Evolutionary conservation across 768 basidiomycete genomes (phyloP), one percentile per base, ranked within the genome.

Genomic region (Collybiopsis confluens): DNA sequence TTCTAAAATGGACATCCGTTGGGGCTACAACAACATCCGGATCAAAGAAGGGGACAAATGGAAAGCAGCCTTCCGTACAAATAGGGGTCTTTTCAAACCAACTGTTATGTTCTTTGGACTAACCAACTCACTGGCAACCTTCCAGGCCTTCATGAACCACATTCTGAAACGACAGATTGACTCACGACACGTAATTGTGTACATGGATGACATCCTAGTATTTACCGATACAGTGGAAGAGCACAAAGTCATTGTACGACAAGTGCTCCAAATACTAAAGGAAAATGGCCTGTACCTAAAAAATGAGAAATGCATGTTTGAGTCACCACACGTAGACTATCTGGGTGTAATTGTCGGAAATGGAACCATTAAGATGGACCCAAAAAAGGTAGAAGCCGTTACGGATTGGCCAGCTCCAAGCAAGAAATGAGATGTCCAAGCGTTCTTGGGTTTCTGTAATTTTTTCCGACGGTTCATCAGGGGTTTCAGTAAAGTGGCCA

Each of bases 51-150:
- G 74, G 2, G 68, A 78, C 53, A 63, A 76, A 56, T 72, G 68
- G 68, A 79, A 79, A 57, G 73, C 70, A 1, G 70, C 72, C 0
- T 79, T 80, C 60, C 54, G 41, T 1, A 72, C 67, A 0, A 64
- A 69, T n/a, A 57, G 57, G 23, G 74, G 75, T 1, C 58, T 69
- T 0, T 77, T 68, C 47, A 69, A 80, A 65, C 70, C 64, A 4
- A 54, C 64, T 1, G 73, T 79, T 3, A 78, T 79, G 73, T 75
- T 68, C 48, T 74, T 71, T 38, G 70, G 72, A 0, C 46, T 70
- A 7, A 61, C 59, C 41, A 73, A 76, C 43, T 59, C 74, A 21
- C 61, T 62, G 6, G 54, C 60, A 10, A 70, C 61, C 1, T 52
- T 63, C 6, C 59, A 77, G 4, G 44, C 68, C 0, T 62, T 74